phyloP scores from a whole-genome alignment of 257 asterid species.

The Solanum neorickii region DNA sequence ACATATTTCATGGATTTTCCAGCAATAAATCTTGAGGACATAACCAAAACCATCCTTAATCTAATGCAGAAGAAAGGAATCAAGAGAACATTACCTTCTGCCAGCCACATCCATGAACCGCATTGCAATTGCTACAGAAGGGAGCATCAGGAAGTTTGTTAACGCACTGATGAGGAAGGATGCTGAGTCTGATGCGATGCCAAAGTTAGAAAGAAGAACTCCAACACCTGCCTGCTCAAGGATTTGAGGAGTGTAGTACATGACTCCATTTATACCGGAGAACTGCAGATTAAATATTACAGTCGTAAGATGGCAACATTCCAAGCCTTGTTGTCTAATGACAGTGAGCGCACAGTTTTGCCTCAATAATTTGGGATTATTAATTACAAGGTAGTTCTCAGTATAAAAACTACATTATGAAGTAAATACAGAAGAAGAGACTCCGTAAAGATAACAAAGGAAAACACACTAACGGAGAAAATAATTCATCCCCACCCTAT shows the following conservation, averaged over 20 bases:
- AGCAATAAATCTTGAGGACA: neutral
- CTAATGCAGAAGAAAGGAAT: neutral
- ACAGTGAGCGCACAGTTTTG: neutral
- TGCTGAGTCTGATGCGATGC: constrained; percentile 60
- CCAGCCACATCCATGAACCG: constrained; percentile 85
- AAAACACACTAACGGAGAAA: neutral
- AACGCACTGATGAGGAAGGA: constrained; percentile 68
- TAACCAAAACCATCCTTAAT: neutral
- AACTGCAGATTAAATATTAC: constrained; percentile 35
- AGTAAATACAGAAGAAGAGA: neutral
- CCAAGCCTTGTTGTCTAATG: neutral
- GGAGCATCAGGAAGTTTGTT: constrained; percentile 64
- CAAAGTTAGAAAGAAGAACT: constrained; percentile 71
- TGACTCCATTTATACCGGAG: constrained; percentile 88
- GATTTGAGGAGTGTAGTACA: constrained; percentile 93
- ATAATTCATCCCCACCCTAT: neutral
- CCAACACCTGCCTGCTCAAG: constrained; percentile 87
- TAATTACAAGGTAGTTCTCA: neutral
- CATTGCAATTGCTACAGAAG: constrained; percentile 68
- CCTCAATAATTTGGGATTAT: neutral
- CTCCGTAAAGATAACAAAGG: neutral
- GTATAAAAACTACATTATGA: neutral
- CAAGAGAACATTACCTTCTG: constrained; percentile 49
- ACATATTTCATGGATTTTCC: neutral
- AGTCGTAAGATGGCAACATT: neutral